A percentile compares a stretch with the other conserved stretches of the same genome.
phyloP scores from a whole-genome alignment of 225 moss, liverwort and hornwort genomes.

The Marchantia polymorpha region DNA sequence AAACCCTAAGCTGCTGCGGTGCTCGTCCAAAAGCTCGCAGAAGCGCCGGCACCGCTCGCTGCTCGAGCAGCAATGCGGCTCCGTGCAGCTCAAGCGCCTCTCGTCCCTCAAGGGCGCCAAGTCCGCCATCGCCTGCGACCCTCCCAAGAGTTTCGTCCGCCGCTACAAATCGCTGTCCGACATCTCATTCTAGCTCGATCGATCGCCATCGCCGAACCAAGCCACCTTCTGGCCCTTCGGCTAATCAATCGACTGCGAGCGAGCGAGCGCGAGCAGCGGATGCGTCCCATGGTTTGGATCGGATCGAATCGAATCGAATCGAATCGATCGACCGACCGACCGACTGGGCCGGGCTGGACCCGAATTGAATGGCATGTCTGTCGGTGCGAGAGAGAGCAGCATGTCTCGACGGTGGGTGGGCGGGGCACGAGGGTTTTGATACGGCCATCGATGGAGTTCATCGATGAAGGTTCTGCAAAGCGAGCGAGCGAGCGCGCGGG shows the following conservation, averaged over 20 bases:
- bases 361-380: too few relatives aligned
- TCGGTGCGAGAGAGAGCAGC: too few relatives aligned
- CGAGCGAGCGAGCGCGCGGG: not conserved
- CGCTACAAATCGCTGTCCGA: slow-evolving; percentile 42
- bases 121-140: slow-evolving; percentile 26
- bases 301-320: too few relatives aligned
- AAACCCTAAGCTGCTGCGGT: slow-evolving; percentile 29
- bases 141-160: slow-evolving; percentile 32
- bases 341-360: too few relatives aligned
- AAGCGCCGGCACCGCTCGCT: slow-evolving; percentile 24
- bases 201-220: too few relatives aligned
- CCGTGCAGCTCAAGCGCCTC: slow-evolving; percentile 34
- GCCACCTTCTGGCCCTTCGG: too few relatives aligned
- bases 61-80: slow-evolving; percentile 34
- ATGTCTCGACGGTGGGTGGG: too few relatives aligned
- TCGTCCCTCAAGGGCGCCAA: slow-evolving; percentile 32
- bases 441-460: not conserved
- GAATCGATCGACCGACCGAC: too few relatives aligned
- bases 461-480: not conserved
- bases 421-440: too few relatives aligned
- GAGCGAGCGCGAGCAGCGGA: not conserved
- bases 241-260: not conserved
- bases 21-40: slow-evolving; percentile 20
- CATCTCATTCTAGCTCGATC: slow-evolving; percentile 30
- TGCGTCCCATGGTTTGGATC: not conserved